Evolutionary conservation across 2,329 filamentous ascomycete species (phyloP).

Genomic region (Claviceps arundinis): DNA sequence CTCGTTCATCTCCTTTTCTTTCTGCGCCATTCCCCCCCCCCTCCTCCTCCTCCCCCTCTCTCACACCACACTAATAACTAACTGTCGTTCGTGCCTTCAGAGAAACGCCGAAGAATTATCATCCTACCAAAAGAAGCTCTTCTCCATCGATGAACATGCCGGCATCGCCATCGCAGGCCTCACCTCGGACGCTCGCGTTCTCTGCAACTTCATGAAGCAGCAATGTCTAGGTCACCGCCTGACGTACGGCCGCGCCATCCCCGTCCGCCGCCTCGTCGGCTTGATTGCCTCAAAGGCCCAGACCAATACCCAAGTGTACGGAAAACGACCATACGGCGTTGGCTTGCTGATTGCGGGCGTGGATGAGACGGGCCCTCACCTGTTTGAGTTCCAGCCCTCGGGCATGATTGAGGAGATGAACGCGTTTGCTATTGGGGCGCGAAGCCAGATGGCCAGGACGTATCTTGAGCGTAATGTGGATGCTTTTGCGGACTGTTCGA

Average conservation of each 20-base stretch:
- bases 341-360: conserved; percentile 86
- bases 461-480: conserved; percentile 91
- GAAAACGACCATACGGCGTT: conserved; percentile 90
- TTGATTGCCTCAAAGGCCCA: conserved; percentile 95
- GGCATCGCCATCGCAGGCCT: conserved; percentile 93
- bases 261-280: conserved; percentile 74
- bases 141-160: conserved; percentile 88
- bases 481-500: conserved; percentile 58
- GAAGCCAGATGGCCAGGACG: conserved; percentile 94
- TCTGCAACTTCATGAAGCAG: conserved; percentile 99
- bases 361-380: conserved; percentile 83
- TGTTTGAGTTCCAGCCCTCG: conserved; percentile 96
- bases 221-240: conserved; percentile 92
- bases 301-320: conserved; percentile 95
- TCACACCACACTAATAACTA: neutral
- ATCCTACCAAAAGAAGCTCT: conserved; percentile 99
- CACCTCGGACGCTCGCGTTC: conserved; percentile 92
- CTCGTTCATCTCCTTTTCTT: neutral
- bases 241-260: conserved; percentile 88
- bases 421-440: conserved; percentile 88
- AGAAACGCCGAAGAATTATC: conserved; percentile 98
- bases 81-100: conserved; percentile 31
- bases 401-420: conserved; percentile 96
- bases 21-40: neutral
- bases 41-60: too few species aligned